A percentile compares a stretch with the other conserved stretches of the same genome.
phyloP scores from a whole-genome alignment of 148 eudicot species.

The Oxyria digyna region DNA sequence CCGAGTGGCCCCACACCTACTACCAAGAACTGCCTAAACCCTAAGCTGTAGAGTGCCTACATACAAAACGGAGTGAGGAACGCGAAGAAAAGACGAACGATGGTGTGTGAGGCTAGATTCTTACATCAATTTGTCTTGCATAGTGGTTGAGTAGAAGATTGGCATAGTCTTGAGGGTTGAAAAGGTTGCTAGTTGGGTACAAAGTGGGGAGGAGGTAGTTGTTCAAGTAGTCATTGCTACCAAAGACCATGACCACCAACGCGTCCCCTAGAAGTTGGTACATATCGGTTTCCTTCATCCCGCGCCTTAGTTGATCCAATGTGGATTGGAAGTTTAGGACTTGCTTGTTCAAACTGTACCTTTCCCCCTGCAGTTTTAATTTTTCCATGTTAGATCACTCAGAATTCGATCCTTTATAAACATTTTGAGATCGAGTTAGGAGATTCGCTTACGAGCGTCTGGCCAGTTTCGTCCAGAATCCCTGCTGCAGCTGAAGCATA shows the following conservation, averaged over 20 bases:
- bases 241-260: slow-evolving; percentile 41
- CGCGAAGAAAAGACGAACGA: neutral
- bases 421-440: neutral
- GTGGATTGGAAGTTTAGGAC: slow-evolving; percentile 45
- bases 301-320: slow-evolving; percentile 24
- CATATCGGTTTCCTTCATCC: slow-evolving; percentile 26
- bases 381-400: neutral
- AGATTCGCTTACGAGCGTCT: slow-evolving; percentile 30
- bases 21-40: slow-evolving; percentile 45
- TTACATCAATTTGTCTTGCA: slow-evolving; percentile 40
- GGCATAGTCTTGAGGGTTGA: slow-evolving; percentile 49
- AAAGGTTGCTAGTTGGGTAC: slow-evolving; percentile 28
- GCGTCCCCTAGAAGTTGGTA: slow-evolving; percentile 31
- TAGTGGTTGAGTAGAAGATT: slow-evolving; percentile 45
- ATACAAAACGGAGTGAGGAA: too few species aligned
- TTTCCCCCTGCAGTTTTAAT: slow-evolving; percentile 46
- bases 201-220: slow-evolving; percentile 34
- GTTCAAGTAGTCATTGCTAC: slow-evolving; percentile 84
- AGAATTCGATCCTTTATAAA: neutral
- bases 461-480: slow-evolving; percentile 62
- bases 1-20: slow-evolving; percentile 66
- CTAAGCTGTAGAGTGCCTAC: slow-evolving; percentile 40
- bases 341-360: slow-evolving; percentile 51
- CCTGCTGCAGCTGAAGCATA: slow-evolving; percentile 85
- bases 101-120: neutral